Base-by-base conservation (phyloP, 208 protist genomes). In the Trypanosoma rangeli region DNA sequence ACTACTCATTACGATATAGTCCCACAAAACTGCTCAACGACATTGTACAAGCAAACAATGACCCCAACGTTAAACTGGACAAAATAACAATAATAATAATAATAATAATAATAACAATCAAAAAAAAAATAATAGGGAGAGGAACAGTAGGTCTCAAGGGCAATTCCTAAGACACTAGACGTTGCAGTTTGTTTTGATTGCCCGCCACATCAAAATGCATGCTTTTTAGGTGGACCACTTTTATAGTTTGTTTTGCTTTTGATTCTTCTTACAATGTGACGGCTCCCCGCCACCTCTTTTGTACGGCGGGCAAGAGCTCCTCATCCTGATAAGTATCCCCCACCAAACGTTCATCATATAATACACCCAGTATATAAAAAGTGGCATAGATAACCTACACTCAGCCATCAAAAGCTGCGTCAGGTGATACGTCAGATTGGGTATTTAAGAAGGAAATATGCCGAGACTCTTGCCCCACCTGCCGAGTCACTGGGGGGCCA, bases 361-460 rank as follows among this genome's bases (percentile, higher is more conserved):
- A 68, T 68, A 68, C 68, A 68, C 9, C 58, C 68, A 74, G 64
- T 49, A 67, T 68, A 61, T 22, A 33, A 33, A 66, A 66, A 31
- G 9, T 55, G 49, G 4, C 22, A 22, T 49, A 35, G 5, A 13
- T 55, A 15, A 31, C 1, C 3, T 29, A 24, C 1, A 18, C 5
- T 22, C n/a, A 37, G 5, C 5, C 54, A 58, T 35, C 54, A 16
- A 16, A 35, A 10, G 35, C 3, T 20, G 15, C 54, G 2, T 20
- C 22, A 18, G 18, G 2, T 18, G n/a, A 53, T 53, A 28, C 49
- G 1, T 24, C 9, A 20, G 4, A n/a, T 26, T 53, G n/a, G 12
- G 8, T 26, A 4, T 53, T 53, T 53, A 1, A 53, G 7, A 12
- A 9, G 49, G 12, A 53, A 26, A 53, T 24, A 1, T 26, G n/a